A percentile compares a stretch with the other conserved stretches of the same genome.
These are phyloP conservation scores for Saitozyma podzolica DNA, from an alignment of 768 basidiomycete genomes.

Conservation along the genomic window DNA sequence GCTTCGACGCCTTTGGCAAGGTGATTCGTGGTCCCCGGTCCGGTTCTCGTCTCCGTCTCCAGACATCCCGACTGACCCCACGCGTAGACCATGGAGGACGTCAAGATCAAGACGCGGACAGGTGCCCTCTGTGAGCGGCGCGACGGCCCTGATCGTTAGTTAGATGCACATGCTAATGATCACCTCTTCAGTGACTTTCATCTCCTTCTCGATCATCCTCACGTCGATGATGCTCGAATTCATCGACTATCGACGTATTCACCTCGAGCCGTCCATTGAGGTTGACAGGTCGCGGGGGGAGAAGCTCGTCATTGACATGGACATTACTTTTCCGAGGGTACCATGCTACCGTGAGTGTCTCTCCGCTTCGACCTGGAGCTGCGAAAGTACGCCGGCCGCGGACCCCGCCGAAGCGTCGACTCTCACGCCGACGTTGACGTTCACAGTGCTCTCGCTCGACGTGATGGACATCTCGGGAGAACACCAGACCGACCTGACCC, in stretches of 20 bases:
- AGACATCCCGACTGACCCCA: not conserved
- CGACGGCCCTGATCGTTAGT: too few species aligned
- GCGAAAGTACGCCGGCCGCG: too few species aligned
- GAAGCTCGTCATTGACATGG: slow-evolving; percentile 85
- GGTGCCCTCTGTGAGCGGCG: slow-evolving; percentile 77
- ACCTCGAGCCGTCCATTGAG: slow-evolving; percentile 80
- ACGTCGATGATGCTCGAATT: slow-evolving; percentile 91
- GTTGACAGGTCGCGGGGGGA: slow-evolving; percentile 95
- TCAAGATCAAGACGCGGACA: slow-evolving; percentile 96
- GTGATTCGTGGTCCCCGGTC: slow-evolving; percentile 57
- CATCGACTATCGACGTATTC: slow-evolving; percentile 85
- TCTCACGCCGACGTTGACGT: slow-evolving; percentile 2
- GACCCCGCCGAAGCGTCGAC: too few species aligned
- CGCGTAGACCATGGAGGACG: slow-evolving; percentile 93
- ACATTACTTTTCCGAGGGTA: slow-evolving; percentile 92
- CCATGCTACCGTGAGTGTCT: slow-evolving; percentile 87
- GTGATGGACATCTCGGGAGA: slow-evolving; percentile 99
- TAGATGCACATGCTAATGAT: slow-evolving; percentile 5
- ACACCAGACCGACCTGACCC: slow-evolving; percentile 80
- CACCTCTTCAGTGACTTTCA: slow-evolving; percentile 72
- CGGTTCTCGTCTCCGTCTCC: too few species aligned
- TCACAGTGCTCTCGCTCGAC: slow-evolving; percentile 85
- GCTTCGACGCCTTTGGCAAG: slow-evolving; percentile 99
- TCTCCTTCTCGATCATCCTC: slow-evolving; percentile 88
- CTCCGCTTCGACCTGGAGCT: too few species aligned